A percentile compares a stretch with the other conserved stretches of the same genome.
phyloP scores from a whole-genome alignment of 2,329 filamentous ascomycete genomes.

The Talaromyces verruculosus region DNA sequence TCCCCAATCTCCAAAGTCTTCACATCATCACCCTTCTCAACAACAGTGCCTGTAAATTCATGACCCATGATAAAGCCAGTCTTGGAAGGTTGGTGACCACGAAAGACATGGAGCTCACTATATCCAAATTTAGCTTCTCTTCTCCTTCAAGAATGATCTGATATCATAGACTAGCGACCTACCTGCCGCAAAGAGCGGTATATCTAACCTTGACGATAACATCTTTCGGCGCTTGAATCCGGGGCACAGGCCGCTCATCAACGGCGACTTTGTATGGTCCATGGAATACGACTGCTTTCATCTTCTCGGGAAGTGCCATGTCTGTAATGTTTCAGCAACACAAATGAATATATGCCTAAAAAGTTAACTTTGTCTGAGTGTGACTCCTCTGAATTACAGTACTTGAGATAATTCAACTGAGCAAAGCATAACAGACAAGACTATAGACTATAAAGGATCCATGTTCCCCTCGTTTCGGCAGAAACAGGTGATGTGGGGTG shows the following conservation, averaged over 20 bases:
- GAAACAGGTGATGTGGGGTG: constrained; percentile 6
- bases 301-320: constrained; percentile 39
- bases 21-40: constrained; percentile 66
- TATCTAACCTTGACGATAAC: constrained; percentile 80
- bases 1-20: constrained; percentile 71
- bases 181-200: constrained; percentile 87
- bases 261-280: constrained; percentile 72
- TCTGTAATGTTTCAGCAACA: not conserved
- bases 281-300: constrained; percentile 89
- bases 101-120: constrained; percentile 76
- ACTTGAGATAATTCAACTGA: not conserved
- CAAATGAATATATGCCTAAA: no score
- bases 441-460: not conserved
- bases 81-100: constrained; percentile 71
- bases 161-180: no score
- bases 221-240: constrained; percentile 68
- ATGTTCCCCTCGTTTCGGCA: constrained; percentile 3
- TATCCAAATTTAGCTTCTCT: no score
- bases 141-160: no score
- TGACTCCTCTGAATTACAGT: not conserved
- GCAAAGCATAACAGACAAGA: not conserved
- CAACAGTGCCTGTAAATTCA: constrained; percentile 78
- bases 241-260: constrained; percentile 76
- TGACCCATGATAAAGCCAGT: constrained; percentile 70
- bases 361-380: no score